Conservation (phyloP, 2,329 filamentous ascomycete genomes). For the Colletotrichum graminicola region DNA sequence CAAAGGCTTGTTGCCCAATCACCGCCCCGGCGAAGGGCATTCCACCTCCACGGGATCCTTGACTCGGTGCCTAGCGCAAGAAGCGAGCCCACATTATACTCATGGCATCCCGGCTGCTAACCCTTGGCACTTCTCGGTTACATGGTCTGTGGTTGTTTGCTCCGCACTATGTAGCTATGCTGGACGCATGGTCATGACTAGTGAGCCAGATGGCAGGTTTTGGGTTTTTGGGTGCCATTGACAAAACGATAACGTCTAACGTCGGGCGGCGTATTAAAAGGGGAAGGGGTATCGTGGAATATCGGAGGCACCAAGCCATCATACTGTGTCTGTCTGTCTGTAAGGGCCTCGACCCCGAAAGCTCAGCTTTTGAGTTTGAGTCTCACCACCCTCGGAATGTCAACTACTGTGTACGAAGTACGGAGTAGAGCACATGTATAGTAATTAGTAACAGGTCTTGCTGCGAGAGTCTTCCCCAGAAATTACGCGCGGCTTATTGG, state of each 20-base stretch:
- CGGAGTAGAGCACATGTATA: too few relatives aligned
- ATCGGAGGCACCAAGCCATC: neutral
- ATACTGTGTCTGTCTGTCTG: too few relatives aligned
- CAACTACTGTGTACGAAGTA: too few relatives aligned
- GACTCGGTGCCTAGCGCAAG: neutral
- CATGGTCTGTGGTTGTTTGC: neutral
- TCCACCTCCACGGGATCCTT: slow-evolving; percentile 3
- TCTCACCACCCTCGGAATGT: too few relatives aligned
- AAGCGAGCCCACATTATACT: slow-evolving; percentile 4
- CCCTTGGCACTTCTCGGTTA: neutral
- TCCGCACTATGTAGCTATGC: neutral
- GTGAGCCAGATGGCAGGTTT: slow-evolving; percentile 11
- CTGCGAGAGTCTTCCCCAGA: neutral
- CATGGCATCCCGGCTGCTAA: slow-evolving; percentile 6
- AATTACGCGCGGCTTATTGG: neutral
- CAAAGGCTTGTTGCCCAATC: slow-evolving; percentile 6
- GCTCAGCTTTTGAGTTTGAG: too few relatives aligned
- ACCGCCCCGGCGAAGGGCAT: neutral
- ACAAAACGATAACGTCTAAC: neutral
- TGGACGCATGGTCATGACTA: slow-evolving; percentile 33
- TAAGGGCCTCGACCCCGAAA: too few relatives aligned
- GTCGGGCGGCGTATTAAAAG: slow-evolving; percentile 4
- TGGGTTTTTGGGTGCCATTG: slow-evolving; percentile 1
- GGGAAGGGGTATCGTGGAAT: neutral
- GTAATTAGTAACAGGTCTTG: neutral